These are phyloP conservation scores for Phoenix dactylifera DNA, from an alignment of 176 grass and related monocot species.

Conservation along the genomic window DNA sequence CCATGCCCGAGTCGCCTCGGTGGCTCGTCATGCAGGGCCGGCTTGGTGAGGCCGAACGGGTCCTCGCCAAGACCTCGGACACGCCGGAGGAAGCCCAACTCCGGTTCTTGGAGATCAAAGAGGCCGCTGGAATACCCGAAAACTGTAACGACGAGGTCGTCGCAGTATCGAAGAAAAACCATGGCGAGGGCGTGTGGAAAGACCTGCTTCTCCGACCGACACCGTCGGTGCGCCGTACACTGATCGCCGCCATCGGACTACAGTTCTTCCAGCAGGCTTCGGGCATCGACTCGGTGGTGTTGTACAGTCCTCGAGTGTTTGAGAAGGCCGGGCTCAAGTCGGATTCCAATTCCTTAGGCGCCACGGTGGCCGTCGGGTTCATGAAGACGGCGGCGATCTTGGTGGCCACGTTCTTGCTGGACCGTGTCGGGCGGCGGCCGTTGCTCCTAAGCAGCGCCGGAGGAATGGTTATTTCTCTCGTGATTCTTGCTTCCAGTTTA, in stretches of 20 bases:
- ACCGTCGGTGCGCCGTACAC: constrained; percentile 39
- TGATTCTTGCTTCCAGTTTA: constrained; percentile 34
- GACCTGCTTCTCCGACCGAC: no score
- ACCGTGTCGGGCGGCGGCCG: constrained; percentile 66
- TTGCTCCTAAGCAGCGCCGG: constrained; percentile 61
- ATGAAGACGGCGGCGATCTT: constrained; percentile 61
- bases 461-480: constrained; percentile 68
- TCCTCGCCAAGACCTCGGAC: no score
- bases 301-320: constrained; percentile 76
- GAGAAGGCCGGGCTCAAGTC: constrained; percentile 38
- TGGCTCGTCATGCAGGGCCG: no score
- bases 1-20: not conserved
- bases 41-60: no score
- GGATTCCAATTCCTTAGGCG: constrained; percentile 24
- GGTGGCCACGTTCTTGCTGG: constrained; percentile 64
- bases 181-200: no score
- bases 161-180: no score
- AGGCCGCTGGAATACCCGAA: no score
- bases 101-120: no score
- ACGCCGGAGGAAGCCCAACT: no score
- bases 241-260: constrained; percentile 61
- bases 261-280: constrained; percentile 85
- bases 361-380: constrained; percentile 55
- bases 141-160: no score
- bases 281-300: constrained; percentile 69